Conservation (phyloP, 257 asterid genomes). For the Apocynum venetum region DNA sequence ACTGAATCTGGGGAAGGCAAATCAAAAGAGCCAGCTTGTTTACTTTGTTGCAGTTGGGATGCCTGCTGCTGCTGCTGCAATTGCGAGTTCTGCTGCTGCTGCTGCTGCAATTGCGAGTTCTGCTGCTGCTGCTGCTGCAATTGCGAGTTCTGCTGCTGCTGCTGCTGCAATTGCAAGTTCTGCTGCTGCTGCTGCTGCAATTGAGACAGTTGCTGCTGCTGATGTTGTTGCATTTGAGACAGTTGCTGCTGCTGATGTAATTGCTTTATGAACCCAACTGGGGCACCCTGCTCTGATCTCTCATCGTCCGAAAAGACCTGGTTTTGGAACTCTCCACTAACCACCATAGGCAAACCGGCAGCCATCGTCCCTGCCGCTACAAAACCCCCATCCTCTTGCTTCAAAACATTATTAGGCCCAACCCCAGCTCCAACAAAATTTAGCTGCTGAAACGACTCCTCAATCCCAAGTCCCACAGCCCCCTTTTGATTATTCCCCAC, state of each 20-base stretch:
- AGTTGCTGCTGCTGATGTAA: slow-evolving; percentile 50
- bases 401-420: slow-evolving; percentile 29
- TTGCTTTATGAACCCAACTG: slow-evolving; percentile 39
- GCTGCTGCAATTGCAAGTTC: slow-evolving; percentile 32
- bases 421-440: slow-evolving; percentile 33
- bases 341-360: slow-evolving; percentile 47
- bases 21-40: slow-evolving; percentile 45
- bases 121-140: slow-evolving; percentile 28
- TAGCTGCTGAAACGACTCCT: slow-evolving; percentile 74
- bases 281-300: slow-evolving; percentile 62
- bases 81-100: slow-evolving; percentile 20
- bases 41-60: slow-evolving; percentile 50
- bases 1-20: slow-evolving; percentile 84
- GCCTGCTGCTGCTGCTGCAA: slow-evolving; percentile 33
- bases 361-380: slow-evolving; percentile 26
- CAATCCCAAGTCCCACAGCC: slow-evolving; percentile 49
- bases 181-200: slow-evolving; percentile 38
- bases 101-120: slow-evolving; percentile 19
- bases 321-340: slow-evolving; percentile 55
- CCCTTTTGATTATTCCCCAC: slow-evolving; percentile 45
- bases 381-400: slow-evolving; percentile 52
- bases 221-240: slow-evolving; percentile 39
- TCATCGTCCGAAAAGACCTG: slow-evolving; percentile 64
- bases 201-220: slow-evolving; percentile 23
- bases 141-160: slow-evolving; percentile 25